Percentiles rank a stretch among this genome's conserved stretches.
These are phyloP conservation scores for Usnea hakonensis DNA, from an alignment of 495 filamentous ascomycete species.

Conservation along the genomic window DNA sequence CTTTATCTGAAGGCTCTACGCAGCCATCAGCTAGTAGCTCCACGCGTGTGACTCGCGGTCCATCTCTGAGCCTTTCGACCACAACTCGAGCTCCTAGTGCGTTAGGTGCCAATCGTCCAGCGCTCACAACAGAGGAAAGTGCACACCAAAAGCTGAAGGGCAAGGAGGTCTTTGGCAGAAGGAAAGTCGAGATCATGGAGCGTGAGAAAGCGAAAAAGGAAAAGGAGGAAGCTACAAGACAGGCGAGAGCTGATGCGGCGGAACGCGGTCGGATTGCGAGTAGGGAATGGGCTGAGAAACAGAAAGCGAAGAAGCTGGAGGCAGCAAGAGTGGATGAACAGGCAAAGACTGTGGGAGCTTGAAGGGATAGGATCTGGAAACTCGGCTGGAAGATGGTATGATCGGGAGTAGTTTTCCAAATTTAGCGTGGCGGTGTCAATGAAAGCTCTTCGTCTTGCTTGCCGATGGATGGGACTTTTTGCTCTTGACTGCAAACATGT, in stretches of 20 bases:
- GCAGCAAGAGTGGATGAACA: slow-evolving; percentile 47
- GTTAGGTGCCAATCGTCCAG: slow-evolving; percentile 4
- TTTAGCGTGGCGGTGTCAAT: neutral
- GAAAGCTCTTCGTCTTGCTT: neutral
- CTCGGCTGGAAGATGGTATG: neutral
- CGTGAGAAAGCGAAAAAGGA: slow-evolving; percentile 46
- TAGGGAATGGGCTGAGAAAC: slow-evolving; percentile 64
- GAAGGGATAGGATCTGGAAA: neutral
- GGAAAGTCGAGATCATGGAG: slow-evolving; percentile 40
- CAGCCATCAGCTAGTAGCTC: slow-evolving; percentile 15
- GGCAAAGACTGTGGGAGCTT: slow-evolving; percentile 16
- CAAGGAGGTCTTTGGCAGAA: slow-evolving; percentile 54
- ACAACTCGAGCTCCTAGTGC: slow-evolving; percentile 12
- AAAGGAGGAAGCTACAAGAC: slow-evolving; percentile 49
- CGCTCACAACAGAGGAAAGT: slow-evolving; percentile 10
- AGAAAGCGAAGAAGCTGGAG: slow-evolving; percentile 38
- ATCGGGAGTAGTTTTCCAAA: neutral
- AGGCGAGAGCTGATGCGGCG: slow-evolving; percentile 55
- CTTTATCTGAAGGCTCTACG: slow-evolving; percentile 8
- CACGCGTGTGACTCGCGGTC: slow-evolving; percentile 3
- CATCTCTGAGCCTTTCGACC: slow-evolving; percentile 12
- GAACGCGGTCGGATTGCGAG: slow-evolving; percentile 55
- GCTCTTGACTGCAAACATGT: neutral
- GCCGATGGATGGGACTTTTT: neutral
- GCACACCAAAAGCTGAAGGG: slow-evolving; percentile 40